Conservation (phyloP, 176 grass and related monocot species). For the Dendrocalamus sinicus region DNA sequence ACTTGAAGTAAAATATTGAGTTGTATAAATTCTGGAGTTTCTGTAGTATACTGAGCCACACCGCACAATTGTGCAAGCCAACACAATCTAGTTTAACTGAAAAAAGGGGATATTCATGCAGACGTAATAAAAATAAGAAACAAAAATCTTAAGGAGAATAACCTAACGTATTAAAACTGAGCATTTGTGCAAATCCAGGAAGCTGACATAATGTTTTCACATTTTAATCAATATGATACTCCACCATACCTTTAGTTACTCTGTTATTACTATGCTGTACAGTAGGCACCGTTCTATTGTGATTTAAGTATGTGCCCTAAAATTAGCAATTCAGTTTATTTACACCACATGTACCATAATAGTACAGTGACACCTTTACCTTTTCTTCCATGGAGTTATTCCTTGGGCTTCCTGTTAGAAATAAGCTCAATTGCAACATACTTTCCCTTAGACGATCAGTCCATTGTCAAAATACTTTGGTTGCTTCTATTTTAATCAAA, state of each 20-base stretch:
- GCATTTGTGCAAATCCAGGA: background rate
- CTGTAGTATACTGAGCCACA: background rate
- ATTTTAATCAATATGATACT: background rate
- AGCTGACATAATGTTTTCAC: constrained; percentile 2
- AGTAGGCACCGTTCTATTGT: background rate
- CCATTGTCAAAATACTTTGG: constrained; percentile 5
- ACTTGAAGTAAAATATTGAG: background rate
- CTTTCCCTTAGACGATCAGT: background rate
- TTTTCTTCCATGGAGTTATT: background rate
- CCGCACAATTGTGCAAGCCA: background rate
- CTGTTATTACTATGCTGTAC: background rate
- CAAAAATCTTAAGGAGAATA: background rate
- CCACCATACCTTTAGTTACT: background rate
- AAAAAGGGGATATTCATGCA: background rate
- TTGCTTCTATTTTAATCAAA: constrained; percentile 4
- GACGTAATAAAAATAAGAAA: constrained; percentile 5
- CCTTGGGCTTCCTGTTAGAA: background rate
- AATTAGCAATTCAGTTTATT: background rate
- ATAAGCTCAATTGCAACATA: background rate
- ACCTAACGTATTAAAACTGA: constrained; percentile 1
- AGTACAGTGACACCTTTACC: background rate
- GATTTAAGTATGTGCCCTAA: background rate
- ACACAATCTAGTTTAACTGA: background rate
- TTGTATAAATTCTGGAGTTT: background rate
- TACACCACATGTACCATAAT: background rate